Conservation (phyloP, 2,329 filamentous ascomycete genomes). For the Cercospora brassicicola region DNA sequence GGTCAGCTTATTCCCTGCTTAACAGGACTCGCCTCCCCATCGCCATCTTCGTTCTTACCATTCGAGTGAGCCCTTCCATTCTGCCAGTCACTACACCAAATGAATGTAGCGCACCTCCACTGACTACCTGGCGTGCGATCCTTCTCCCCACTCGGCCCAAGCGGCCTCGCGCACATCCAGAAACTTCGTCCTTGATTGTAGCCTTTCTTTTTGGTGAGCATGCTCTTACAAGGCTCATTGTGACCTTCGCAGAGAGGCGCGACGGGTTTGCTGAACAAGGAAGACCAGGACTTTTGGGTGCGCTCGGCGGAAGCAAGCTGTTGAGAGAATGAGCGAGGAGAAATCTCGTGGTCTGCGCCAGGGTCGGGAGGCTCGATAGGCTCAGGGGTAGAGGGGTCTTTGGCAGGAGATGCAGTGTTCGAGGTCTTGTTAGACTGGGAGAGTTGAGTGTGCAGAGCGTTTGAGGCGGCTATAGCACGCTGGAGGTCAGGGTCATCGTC, state of each 20-base stretch:
- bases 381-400: constrained; percentile 8
- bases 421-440: not conserved
- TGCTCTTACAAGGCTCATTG: constrained; percentile 77
- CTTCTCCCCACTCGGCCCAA: constrained; percentile 82
- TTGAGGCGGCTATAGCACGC: constrained; percentile 1
- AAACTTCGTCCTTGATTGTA: constrained; percentile 71
- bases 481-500: not conserved
- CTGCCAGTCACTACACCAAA: constrained; percentile 63
- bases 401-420: not conserved
- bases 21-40: constrained; percentile 7
- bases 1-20: not conserved
- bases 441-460: not conserved
- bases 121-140: constrained; percentile 68
- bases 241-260: constrained; percentile 80
- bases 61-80: constrained; percentile 13
- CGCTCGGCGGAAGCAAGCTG: constrained; percentile 32
- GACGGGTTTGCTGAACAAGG: constrained; percentile 72
- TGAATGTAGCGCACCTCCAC: constrained; percentile 87
- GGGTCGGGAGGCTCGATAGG: constrained; percentile 13
- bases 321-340: constrained; percentile 25
- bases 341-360: constrained; percentile 4
- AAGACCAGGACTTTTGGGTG: constrained; percentile 66
- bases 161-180: constrained; percentile 70
- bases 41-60: constrained; percentile 1
- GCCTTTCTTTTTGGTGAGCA: constrained; percentile 85